Base-by-base conservation (phyloP, 225 moss, liverwort and hornwort genomes). In the Rhytidiadelphus loreus region DNA sequence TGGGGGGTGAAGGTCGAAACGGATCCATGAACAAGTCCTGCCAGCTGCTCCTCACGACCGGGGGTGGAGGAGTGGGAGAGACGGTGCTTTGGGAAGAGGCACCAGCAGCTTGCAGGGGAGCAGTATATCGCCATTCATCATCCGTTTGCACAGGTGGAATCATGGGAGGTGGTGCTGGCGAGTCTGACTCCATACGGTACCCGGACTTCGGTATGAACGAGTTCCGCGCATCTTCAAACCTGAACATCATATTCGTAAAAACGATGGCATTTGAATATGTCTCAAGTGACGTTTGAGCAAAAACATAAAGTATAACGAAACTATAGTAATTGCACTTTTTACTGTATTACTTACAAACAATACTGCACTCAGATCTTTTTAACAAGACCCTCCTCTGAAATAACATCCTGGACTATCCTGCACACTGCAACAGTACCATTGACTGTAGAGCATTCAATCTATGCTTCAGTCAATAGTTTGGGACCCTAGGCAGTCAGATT, bases 21-120 rank as follows among this genome's bases (percentile, higher is more conserved):
- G 95, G 95, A 80, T 95, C 95, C 88, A 95, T 92, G 72, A 95
- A 95, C 88, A 93, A 83, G 85, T 93, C 93, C 69, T 95, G 95
- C 95, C 95, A 95, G n/a, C 89, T 91, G 88, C 95, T 93, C 25
- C 89, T 83, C 11, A 91, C 61, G 18, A 93, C 87, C 7, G 93
- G 93, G 35, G 93, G 95, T 20, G 95, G 95, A 68, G 95, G 95
- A 74, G 95, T 92, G 7, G 92, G 92, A 30, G 90, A 90, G 16
- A 64, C 87, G 83, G 73, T n/a, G 20, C 65, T 76, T 77, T 75
- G 76, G 8, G 83, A 88, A 75, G 88, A 62, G 53, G 74, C 82
- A 39, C 82, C 82, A 50, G 81, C 81, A 81, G 87, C 70, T 81
- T 88, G 88, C 63, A n/a, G 53, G 10, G 63, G 83, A 24, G 78